Conservation (phyloP, 208 protist genomes). For the Trypanosoma boissoni region DNA sequence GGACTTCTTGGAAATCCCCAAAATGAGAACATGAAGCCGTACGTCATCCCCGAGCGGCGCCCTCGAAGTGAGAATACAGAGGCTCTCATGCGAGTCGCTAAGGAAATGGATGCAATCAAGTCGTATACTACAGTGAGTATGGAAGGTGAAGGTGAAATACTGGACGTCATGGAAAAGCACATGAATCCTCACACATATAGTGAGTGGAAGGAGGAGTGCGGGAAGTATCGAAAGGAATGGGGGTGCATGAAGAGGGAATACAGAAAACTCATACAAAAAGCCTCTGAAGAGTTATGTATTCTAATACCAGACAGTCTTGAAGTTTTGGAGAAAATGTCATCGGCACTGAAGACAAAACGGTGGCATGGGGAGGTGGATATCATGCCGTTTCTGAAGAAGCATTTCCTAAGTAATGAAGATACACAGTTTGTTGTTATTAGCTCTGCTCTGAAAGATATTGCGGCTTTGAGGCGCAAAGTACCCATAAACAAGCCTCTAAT, state of each 20-base stretch:
- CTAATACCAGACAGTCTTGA: background rate
- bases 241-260: too few species aligned
- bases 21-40: background rate
- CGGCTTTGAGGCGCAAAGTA: background rate
- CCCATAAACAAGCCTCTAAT: background rate
- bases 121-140: background rate
- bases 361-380: background rate
- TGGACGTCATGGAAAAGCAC: slow-evolving; percentile 4
- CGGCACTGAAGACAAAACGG: background rate
- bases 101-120: background rate
- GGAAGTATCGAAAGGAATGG: background rate
- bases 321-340: background rate
- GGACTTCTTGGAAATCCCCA: background rate
- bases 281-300: background rate
- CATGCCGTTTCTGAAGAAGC: background rate
- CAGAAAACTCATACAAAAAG: background rate
- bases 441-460: background rate
- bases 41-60: background rate
- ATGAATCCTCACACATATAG: background rate
- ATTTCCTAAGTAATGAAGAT: background rate
- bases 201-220: too few species aligned
- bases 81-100: background rate
- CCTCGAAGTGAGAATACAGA: background rate
- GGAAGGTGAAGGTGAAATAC: background rate
- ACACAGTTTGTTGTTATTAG: background rate